Percentiles rank a stretch among this genome's conserved stretches.
Evolutionary conservation across 129 eudicot genomes (phyloP).

Genomic region (Saposhnikovia divaricata): DNA sequence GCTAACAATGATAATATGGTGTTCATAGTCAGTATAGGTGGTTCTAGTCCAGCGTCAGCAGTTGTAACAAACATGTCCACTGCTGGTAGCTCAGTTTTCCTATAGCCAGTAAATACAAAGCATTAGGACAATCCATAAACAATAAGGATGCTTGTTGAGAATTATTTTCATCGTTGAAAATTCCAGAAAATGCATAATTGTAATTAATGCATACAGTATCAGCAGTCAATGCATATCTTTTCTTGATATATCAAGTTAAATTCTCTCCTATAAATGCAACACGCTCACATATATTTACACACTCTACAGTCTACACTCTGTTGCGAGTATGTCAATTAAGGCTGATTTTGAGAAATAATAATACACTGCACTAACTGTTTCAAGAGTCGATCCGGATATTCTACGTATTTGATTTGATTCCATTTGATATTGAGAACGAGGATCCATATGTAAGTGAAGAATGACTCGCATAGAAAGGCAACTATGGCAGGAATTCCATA

Average conservation of each 20-base stretch:
- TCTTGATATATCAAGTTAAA: background rate
- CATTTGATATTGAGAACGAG: conserved; percentile 30
- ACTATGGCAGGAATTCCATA: conserved; percentile 30
- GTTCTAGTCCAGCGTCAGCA: conserved; percentile 35
- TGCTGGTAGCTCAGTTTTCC: conserved; percentile 20
- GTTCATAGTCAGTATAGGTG: conserved; percentile 39
- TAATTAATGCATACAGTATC: background rate
- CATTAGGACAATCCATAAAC: background rate
- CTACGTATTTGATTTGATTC: conserved; percentile 19
- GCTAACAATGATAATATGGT: conserved; percentile 47
- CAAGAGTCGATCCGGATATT: conserved; percentile 2
- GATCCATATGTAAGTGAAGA: conserved; percentile 42
- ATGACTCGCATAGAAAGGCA: conserved; percentile 43
- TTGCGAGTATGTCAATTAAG: background rate
- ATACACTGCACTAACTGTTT: background rate
- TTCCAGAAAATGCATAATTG: background rate
- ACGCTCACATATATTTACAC: background rate
- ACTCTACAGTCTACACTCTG: background rate
- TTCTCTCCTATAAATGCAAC: background rate
- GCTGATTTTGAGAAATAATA: background rate
- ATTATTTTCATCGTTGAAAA: background rate
- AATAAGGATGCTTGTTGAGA: background rate
- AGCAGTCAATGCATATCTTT: background rate
- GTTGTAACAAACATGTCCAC: conserved; percentile 44
- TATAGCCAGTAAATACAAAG: background rate